phyloP scores from a whole-genome alignment of 352 stramenopile genomes.

The Globisporangium acanthophoron region DNA sequence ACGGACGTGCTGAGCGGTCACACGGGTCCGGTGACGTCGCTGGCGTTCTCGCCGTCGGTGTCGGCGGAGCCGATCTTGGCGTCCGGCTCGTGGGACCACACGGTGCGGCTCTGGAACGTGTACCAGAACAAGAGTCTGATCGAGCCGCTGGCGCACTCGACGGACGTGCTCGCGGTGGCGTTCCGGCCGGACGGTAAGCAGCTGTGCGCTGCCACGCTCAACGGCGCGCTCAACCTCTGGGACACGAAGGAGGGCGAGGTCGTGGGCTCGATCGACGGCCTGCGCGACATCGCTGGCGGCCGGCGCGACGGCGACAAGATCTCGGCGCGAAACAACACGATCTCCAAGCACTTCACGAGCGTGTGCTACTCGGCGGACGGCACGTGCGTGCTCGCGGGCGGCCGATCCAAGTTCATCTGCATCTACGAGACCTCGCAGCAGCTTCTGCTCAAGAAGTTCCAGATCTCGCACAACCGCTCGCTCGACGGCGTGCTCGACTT shows the following conservation, averaged over 20 bases:
- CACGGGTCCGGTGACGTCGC: slow-evolving; percentile 93
- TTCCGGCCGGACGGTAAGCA: slow-evolving; percentile 97
- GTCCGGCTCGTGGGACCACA: slow-evolving; percentile 98
- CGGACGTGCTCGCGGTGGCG: slow-evolving; percentile 95
- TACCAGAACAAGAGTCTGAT: slow-evolving; percentile 95
- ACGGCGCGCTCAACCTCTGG: slow-evolving; percentile 97
- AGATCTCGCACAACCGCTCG: slow-evolving; percentile 97
- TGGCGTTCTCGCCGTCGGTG: slow-evolving; percentile 89
- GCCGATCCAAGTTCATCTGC: slow-evolving; percentile 98
- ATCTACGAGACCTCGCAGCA: slow-evolving; percentile 96
- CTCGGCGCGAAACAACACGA: slow-evolving; percentile 85
- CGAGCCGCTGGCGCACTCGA: slow-evolving; percentile 95
- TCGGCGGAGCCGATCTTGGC: slow-evolving; percentile 87
- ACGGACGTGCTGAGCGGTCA: slow-evolving; percentile 98
- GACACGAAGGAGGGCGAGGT: slow-evolving; percentile 95
- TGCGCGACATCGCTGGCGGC: slow-evolving; percentile 95
- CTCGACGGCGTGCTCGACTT: slow-evolving; percentile 96
- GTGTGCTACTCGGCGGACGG: slow-evolving; percentile 99
- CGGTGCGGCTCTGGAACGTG: slow-evolving; percentile 98
- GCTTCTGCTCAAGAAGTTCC: slow-evolving; percentile 99
- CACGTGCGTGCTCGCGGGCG: slow-evolving; percentile 94
- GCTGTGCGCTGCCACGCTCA: slow-evolving; percentile 93
- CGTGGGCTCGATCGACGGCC: slow-evolving; percentile 94
- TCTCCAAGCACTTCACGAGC: slow-evolving; percentile 98
- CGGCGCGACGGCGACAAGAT: slow-evolving; percentile 78